Base-by-base conservation (phyloP, 75 land plant species). In the Selaginella moellendorffii region DNA sequence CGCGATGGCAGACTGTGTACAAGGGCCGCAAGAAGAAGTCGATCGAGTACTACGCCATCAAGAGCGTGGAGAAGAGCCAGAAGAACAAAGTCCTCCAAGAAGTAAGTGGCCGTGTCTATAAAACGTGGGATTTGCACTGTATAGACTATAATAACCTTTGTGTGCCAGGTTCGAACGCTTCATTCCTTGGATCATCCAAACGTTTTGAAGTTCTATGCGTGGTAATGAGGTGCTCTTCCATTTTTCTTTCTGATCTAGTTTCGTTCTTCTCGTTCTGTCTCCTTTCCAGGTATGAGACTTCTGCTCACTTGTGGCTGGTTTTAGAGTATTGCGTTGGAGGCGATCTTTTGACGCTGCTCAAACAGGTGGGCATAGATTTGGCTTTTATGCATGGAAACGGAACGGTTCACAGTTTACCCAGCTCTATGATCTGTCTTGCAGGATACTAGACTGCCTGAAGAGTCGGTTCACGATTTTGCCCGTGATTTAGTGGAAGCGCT, bases 281-380 rank as follows among this genome's bases (percentile, higher is more conserved):
- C 10, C 14, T 36, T 36, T 22, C 26, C 65, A 95, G 99, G 97
- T 90, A 95, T 79, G 99, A 90, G 68, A 90, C 92, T 28, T 82
- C 87, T 69, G 91, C 96, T 24, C 99, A 95, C 59, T 69, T 95
- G 31, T 95, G 97, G 99, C 77, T 95, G 52, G 87, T 95, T 36
- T 64, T 95, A 73, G 99, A 95, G 60, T 95, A 95, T 61, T 95
- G 99, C 65, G 97, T 90, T 69, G 99, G 99, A 46, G 97, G 99
- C 29, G 97, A 95, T 77, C 86, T 95, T 31, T 71, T 86, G 70
- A 81, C 81, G 24, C 71, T 95, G 69, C 65, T 93, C 5, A 69
- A 67, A 27, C 96, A 93, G 98, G 98, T 83, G 52, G 30, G 77
- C 28, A 22, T 27, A 24, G 18, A 24, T 2, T 14, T 24, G 26